Base-by-base conservation (phyloP, 139 green algal genomes). In the Micractinium sp. region DNA sequence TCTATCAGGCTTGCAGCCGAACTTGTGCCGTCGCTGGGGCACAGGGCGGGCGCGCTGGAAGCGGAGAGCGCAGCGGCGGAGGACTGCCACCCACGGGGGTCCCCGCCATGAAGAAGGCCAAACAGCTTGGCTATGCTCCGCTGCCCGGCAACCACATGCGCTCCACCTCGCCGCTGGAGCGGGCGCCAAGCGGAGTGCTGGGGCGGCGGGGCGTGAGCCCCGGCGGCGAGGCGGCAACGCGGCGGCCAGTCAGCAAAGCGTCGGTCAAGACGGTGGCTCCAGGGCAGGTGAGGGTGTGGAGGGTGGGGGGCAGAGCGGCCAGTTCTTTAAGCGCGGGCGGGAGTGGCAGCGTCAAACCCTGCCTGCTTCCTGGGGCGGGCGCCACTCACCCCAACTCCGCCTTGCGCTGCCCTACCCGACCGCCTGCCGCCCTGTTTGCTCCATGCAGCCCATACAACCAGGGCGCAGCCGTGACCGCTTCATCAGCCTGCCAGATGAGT, bases 401-500 rank as follows among this genome's bases (percentile, higher is more conserved):
- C 69, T 29, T 76, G 69, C 69, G 31, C 63, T 22, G 35, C 74
- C 23, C 9, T 31, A 33, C 13, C 15, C 27, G 12, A 5, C 47
- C 71, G 13, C 12, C 66, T 2, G 9, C 38, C 25, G 4, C 67
- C 7, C 73, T 22, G 0, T 33, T 5, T 47, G n/a, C 2, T 87
- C 9, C 61, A 3, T 63, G 82, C 83, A 92, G 86, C 91, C 91
- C 2, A 86, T 61, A 5, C 36, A 67, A 29, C 89, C 78, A 0
- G 61, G 60, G 31, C 85, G 91, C 33, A 82, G 41, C 38, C 63
- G 87, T 29, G 89, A 92, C 33, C 85, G 91, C 22, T 95, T 95
- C 86, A 85, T 95, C 35, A 94, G 90, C 33, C 88, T 95, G 47
- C 93, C 93, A n/a, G 92, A 95, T 29, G 89, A 94, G 63, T 69